phyloP scores from a whole-genome alignment of 1,139 yeast genomes.

The Candida dubliniensis region DNA sequence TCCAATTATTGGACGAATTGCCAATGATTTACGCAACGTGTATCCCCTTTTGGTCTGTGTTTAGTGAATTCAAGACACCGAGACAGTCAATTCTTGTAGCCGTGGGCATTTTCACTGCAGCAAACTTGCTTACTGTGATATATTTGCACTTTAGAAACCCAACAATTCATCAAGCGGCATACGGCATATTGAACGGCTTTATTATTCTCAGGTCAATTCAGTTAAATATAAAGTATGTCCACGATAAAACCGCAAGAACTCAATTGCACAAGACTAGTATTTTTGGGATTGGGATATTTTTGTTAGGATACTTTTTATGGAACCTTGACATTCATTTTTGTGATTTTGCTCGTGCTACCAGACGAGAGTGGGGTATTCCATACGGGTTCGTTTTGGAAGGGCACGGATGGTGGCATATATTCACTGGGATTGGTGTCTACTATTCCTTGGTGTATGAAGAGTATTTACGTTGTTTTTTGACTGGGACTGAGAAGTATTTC shows the following conservation, averaged over 20 bases:
- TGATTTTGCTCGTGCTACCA: conserved; percentile 53
- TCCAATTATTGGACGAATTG: conserved; percentile 87
- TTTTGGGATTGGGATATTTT: conserved; percentile 63
- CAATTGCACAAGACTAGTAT: conserved; percentile 56
- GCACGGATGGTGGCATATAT: conserved; percentile 98
- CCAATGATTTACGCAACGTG: conserved; percentile 99
- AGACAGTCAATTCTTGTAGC: conserved; percentile 49
- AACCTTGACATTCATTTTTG: conserved; percentile 84
- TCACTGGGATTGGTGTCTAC: conserved; percentile 74
- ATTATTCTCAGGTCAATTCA: conserved; percentile 58
- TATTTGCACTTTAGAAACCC: conserved; percentile 77
- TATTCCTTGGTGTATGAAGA: conserved; percentile 65
- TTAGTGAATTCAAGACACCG: conserved; percentile 57
- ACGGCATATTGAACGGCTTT: conserved; percentile 61
- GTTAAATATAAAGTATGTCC: conserved; percentile 53
- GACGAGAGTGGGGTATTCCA: conserved; percentile 79
- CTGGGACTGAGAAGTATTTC: conserved; percentile 52
- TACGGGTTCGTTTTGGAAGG: conserved; percentile 86
- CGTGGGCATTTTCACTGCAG: conserved; percentile 53
- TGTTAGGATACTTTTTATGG: conserved; percentile 79
- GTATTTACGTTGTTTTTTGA: conserved; percentile 63
- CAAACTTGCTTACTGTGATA: conserved; percentile 56
- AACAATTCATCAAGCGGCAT: conserved; percentile 81
- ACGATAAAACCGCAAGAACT: conserved; percentile 43
- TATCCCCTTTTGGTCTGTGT: conserved; percentile 88